Conservation (phyloP, 768 basidiomycete species). For the Exsudoporus frostii region DNA sequence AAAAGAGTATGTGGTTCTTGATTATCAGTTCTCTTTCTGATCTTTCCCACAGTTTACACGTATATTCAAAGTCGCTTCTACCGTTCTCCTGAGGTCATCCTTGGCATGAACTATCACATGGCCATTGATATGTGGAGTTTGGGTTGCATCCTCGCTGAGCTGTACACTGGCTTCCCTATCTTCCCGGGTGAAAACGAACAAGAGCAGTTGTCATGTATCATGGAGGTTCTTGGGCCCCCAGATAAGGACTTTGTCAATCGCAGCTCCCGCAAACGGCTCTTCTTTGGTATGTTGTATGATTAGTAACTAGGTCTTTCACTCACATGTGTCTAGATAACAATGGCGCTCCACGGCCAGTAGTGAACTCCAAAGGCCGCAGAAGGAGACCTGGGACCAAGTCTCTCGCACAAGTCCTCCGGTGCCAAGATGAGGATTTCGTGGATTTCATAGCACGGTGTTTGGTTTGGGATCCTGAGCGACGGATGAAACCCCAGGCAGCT, state of each 20-base stretch:
- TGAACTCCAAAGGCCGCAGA: constrained; percentile 94
- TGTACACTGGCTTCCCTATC: constrained; percentile 96
- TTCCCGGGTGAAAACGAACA: constrained; percentile 99
- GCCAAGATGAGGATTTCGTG: constrained; percentile 92
- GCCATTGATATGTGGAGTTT: constrained; percentile 99
- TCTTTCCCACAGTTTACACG: constrained; percentile 74
- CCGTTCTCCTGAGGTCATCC: constrained; percentile 98
- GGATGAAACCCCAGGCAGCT: constrained; percentile 91
- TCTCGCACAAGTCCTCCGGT: constrained; percentile 82
- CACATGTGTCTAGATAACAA: constrained; percentile 65
- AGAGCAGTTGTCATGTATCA: constrained; percentile 97
- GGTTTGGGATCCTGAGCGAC: constrained; percentile 96
- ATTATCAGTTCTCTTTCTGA: constrained; percentile 2
- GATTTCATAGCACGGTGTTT: constrained; percentile 97
- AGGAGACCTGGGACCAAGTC: constrained; percentile 90
- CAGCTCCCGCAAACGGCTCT: constrained; percentile 89
- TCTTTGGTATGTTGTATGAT: constrained; percentile 70
- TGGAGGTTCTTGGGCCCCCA: constrained; percentile 96
- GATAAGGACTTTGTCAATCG: constrained; percentile 94
- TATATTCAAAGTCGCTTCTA: constrained; percentile 99
- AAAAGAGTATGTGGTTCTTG: constrained; percentile 77
- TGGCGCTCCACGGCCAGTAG: constrained; percentile 87
- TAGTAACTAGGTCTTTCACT: neutral
- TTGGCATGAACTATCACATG: constrained; percentile 99
- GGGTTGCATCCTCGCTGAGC: constrained; percentile 95